phyloP scores from a whole-genome alignment of 139 green algal species.

The Coelastrella sp. region DNA sequence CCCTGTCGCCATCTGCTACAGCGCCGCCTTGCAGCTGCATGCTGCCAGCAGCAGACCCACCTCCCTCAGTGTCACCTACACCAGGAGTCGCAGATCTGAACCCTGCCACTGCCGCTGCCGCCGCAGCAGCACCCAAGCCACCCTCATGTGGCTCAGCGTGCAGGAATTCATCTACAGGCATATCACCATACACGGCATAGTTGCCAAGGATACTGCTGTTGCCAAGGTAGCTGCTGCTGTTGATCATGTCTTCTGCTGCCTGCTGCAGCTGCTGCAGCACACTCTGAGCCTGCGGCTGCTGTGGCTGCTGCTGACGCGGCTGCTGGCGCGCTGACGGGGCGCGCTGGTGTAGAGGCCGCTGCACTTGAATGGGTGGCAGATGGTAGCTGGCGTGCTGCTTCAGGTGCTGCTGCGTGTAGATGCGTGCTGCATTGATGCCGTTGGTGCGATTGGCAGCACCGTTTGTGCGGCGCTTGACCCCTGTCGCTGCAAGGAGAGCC shows the following conservation, averaged over 20 bases:
- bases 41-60: slow-evolving; percentile 3
- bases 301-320: background rate
- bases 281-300: background rate
- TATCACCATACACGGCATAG: slow-evolving; percentile 19
- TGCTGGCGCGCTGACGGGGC: background rate
- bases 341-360: background rate
- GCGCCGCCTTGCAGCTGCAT: slow-evolving; percentile 14
- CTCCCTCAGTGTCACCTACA: background rate
- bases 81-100: slow-evolving; percentile 5
- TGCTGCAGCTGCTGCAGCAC: slow-evolving; percentile 37
- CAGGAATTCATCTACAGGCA: slow-evolving; percentile 16
- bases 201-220: background rate
- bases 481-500: background rate
- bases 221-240: slow-evolving; percentile 31
- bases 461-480: slow-evolving; percentile 3
- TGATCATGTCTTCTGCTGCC: slow-evolving; percentile 37
- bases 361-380: background rate
- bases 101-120: background rate
- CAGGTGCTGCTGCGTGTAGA: slow-evolving; percentile 1
- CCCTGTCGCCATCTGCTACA: slow-evolving; percentile 15
- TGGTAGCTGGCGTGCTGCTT: background rate
- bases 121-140: background rate
- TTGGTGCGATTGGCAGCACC: background rate
- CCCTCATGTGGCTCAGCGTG: background rate
- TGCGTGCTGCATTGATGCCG: background rate